These are phyloP conservation scores for Dictyostelium capitatum DNA, from an alignment of 78 protist species.

Conservation along the genomic window DNA sequence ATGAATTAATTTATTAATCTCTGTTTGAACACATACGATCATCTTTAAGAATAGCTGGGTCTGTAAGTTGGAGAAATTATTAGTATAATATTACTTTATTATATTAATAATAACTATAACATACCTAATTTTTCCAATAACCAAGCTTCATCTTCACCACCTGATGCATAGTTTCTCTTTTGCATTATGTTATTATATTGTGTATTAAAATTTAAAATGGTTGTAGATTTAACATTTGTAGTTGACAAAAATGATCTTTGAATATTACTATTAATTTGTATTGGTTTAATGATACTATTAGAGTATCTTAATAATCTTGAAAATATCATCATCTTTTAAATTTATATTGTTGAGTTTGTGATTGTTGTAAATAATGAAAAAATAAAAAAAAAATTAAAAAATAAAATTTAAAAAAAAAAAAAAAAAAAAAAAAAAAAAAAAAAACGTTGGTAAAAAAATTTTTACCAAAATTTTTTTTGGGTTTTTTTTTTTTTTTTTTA, in stretches of 20 bases:
- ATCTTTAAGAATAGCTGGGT: constrained; percentile 15
- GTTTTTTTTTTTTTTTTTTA: not conserved
- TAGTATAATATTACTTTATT: too few species aligned
- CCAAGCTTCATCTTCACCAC: constrained; percentile 39
- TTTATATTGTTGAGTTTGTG: not conserved
- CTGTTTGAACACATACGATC: constrained; percentile 41
- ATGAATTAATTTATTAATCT: not conserved
- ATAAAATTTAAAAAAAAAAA: not conserved
- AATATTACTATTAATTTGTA: not conserved
- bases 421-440: not conserved
- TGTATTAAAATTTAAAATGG: not conserved
- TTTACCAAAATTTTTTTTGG: too few species aligned
- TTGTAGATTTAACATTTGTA: not conserved
- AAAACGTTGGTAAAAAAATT: not conserved
- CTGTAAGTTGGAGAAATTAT: too few species aligned
- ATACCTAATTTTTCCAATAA: constrained; percentile 44
- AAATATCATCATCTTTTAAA: not conserved
- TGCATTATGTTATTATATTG: not conserved
- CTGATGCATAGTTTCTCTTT: not conserved
- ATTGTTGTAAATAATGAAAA: not conserved
- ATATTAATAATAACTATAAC: too few species aligned
- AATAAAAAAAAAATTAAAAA: not conserved
- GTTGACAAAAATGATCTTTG: constrained; percentile 21
- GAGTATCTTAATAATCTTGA: constrained; percentile 14
- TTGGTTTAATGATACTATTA: constrained; percentile 1